Evolutionary conservation across 371 early-diverging fungal species (phyloP), one percentile per base, ranked within the genome.

Genomic region (Encephalitozoon hellem): DNA sequence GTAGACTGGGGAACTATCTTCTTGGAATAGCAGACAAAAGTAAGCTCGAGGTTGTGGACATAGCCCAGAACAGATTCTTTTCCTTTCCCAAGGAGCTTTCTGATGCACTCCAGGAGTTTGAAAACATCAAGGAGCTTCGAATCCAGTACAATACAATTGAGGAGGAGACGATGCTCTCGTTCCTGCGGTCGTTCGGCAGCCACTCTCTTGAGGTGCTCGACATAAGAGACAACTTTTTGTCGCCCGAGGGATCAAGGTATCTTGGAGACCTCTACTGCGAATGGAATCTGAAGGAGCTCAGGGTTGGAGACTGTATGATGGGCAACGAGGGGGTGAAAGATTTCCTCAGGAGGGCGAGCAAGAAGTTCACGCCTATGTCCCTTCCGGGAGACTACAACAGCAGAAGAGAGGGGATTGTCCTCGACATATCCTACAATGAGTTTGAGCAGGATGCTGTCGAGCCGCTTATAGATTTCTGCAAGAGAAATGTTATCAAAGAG

Each of bases 371-470:
- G 18, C 21, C 59, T 23, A 52, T 73, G 47, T 26, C 49, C n/a
- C 67, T 81, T 59, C 78, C 70, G 0, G 76, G 80, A 3, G 69
- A 65, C 15, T 71, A 79, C 59, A 54, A 49, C 18, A 4, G 26
- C 28, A 25, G 21, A n/a, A 41, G 63, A 25, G 34, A 21, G 12
- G 32, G 51, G 3, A 21, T 76, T 65, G 66, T 68, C 2, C 63
- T 86, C 1, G 84, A 86, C 74, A 39, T 86, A 34, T 83, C 84
- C 18, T 80, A 81, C 66, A 84, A 84, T 72, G 84, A 83, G 28
- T 74, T 84, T 30, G 77, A 77, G 43, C 70, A 80, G 21, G 76
- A 78, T 11, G 69, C 71, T 11, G 28, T 84, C 1, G 65, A 80
- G 11, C 30, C 6, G 15, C 53, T 84, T 0, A 25, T 32, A 4